Evolutionary conservation across 2,329 filamentous ascomycete species (phyloP).

Genomic region (Coniochaeta hoffmannii): DNA sequence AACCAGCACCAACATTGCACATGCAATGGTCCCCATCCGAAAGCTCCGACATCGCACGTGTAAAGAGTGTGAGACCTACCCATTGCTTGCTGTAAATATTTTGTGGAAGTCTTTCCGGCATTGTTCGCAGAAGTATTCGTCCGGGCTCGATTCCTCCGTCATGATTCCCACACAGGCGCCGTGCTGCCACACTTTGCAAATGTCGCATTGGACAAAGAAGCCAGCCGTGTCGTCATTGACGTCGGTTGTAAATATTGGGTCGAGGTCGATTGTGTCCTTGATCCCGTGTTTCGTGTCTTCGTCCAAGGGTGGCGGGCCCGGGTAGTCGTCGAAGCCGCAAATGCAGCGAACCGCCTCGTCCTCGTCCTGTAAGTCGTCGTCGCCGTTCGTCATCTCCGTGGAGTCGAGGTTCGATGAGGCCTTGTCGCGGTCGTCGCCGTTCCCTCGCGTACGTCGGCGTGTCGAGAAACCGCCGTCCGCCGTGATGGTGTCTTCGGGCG

Average conservation of each 20-base stretch:
- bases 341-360: conserved; percentile 95
- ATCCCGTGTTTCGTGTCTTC: conserved; percentile 41
- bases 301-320: conserved; percentile 65
- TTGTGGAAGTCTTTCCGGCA: conserved; percentile 89
- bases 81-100: conserved; percentile 71
- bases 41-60: neutral
- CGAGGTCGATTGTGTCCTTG: conserved; percentile 50
- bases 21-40: neutral
- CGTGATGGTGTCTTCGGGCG: conserved; percentile 51
- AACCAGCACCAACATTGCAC: conserved; percentile 7
- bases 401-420: conserved; percentile 30
- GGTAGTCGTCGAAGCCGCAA: conserved; percentile 91
- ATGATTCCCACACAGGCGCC: conserved; percentile 96
- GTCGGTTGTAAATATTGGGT: conserved; percentile 51
- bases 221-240: conserved; percentile 82
- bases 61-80: conserved; percentile 51
- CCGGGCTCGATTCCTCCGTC: conserved; percentile 84
- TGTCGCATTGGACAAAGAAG: conserved; percentile 96
- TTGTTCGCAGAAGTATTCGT: conserved; percentile 96
- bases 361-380: conserved; percentile 69
- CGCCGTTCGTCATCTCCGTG: conserved; percentile 52
- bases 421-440: conserved; percentile 49
- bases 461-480: conserved; percentile 62
- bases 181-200: conserved; percentile 98
- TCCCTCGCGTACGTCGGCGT: conserved; percentile 67